Evolutionary conservation across 2,329 filamentous ascomycete genomes (phyloP), one percentile per base, ranked within the genome.

Genomic region (Xylaria sp.): DNA sequence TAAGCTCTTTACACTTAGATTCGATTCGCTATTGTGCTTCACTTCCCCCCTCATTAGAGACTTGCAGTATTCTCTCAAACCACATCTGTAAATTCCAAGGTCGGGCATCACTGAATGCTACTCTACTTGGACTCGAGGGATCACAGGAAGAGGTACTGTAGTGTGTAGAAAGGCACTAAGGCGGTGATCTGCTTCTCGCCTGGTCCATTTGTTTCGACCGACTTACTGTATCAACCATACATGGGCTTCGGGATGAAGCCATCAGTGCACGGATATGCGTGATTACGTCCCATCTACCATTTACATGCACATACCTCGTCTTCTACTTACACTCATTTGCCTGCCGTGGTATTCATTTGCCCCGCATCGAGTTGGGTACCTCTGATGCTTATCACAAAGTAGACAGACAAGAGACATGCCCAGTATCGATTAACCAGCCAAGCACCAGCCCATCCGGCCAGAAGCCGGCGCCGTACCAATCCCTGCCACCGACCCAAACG

Each of bases 161-260:
- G 23, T 23, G 44, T 1, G 15, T 58, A 31, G 42, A 54, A 42
- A 36, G 58, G 48, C 48, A 65, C 57, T 38, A 68, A 28, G 44
- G 62, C 51, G 46, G 58, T 40, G 61, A 63, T 68, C 53, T 56
- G 31, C 63, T 63, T 57, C 57, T 58, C 42, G 28, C 49, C 38
- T 6, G 51, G 40, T 44, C 63, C 56, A 65, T 62, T 38, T 31
- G 53, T 42, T 60, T 63, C 58, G 51, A 65, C 57, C 44, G 61
- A 69, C 68, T 70, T 70, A 70, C 68, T 70, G 68, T 70, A 70
- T 67, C 66, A 54, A 33, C 65, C 31, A 49, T 57, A 58, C 33
- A 48, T 49, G 36, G 61, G 40, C 57, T 36, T 38, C 20, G 46
- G 57, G 33, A 65, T 70, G 68, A 68, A 67, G 68, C 68, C 57